phyloP scores from a whole-genome alignment of 2,329 filamentous ascomycete species.

The Ophiosphaerella narmari region DNA sequence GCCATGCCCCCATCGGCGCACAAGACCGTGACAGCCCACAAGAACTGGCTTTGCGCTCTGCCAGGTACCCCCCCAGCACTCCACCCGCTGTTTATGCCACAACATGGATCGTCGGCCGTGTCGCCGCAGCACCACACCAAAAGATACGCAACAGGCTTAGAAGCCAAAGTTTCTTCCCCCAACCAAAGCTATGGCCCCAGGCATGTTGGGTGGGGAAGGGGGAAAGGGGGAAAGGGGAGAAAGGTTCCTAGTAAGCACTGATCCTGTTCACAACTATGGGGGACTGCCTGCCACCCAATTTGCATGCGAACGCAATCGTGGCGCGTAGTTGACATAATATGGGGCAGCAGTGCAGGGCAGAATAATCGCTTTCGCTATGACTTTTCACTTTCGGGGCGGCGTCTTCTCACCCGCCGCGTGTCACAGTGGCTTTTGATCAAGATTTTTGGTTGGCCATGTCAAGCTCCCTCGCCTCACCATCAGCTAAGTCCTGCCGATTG shows the following conservation, averaged over 20 bases:
- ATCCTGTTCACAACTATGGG: conserved; percentile 10
- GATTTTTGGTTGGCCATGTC: conserved; percentile 16
- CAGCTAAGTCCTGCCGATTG: conserved; percentile 12
- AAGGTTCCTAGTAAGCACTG: conserved; percentile 22
- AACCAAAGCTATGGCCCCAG: conserved; percentile 17
- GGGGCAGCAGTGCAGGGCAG: conserved; percentile 23
- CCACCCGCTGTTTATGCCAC: conserved; percentile 19
- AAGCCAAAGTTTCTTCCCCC: conserved; percentile 23
- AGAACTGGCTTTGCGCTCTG: conserved; percentile 10
- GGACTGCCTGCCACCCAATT: conserved; percentile 22
- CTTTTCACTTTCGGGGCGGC: not conserved
- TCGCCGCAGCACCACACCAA: conserved; percentile 12
- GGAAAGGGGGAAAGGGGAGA: conserved; percentile 11
- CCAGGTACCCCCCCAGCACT: conserved; percentile 15
- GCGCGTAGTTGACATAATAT: conserved; percentile 29
- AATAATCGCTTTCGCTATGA: conserved; percentile 14
- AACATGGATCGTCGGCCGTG: conserved; percentile 12
- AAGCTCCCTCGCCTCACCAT: conserved; percentile 15
- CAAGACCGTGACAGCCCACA: conserved; percentile 16
- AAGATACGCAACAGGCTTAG: conserved; percentile 13
- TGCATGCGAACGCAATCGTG: conserved; percentile 27
- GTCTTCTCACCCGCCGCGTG: conserved; percentile 25
- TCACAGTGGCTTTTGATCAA: conserved; percentile 25
- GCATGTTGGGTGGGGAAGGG: conserved; percentile 27
- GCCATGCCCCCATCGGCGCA: conserved; percentile 21